These are phyloP conservation scores for Clitocybe nebularis DNA, from an alignment of 1,284 basidiomycete genomes.

Conservation along the genomic window DNA sequence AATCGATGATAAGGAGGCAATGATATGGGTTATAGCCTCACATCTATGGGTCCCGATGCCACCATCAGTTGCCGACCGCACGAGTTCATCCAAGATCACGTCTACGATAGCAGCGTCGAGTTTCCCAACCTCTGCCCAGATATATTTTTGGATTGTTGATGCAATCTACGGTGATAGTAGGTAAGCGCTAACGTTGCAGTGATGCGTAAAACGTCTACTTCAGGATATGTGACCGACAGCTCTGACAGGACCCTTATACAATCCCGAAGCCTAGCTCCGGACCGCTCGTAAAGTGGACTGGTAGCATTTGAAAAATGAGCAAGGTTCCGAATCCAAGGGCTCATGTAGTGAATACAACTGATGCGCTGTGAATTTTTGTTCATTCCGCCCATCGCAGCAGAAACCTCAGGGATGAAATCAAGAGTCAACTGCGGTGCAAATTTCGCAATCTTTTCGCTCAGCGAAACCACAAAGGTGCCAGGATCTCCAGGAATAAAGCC, in stretches of 20 bases:
- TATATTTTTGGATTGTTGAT: slow-evolving; percentile 61
- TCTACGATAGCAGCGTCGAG: slow-evolving; percentile 67
- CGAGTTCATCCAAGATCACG: slow-evolving; percentile 72
- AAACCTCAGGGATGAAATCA: slow-evolving; percentile 84
- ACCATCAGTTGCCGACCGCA: slow-evolving; percentile 77
- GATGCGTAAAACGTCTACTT: slow-evolving; percentile 42
- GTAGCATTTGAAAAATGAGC: slow-evolving; percentile 69
- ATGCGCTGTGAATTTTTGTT: slow-evolving; percentile 61
- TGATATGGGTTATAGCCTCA: slow-evolving; percentile 72
- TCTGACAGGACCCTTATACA: slow-evolving; percentile 75
- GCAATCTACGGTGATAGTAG: slow-evolving; percentile 54
- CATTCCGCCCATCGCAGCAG: slow-evolving; percentile 63
- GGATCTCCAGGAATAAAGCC: slow-evolving; percentile 74
- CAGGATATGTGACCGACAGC: slow-evolving; percentile 65
- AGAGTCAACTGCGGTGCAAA: slow-evolving; percentile 79
- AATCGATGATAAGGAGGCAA: slow-evolving; percentile 73
- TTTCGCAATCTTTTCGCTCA: slow-evolving; percentile 71
- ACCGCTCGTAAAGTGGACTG: slow-evolving; percentile 60
- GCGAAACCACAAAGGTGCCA: slow-evolving; percentile 54
- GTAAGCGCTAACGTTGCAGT: too few species aligned
- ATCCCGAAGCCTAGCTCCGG: slow-evolving; percentile 70
- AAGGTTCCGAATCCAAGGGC: slow-evolving; percentile 84
- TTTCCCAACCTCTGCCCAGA: slow-evolving; percentile 75
- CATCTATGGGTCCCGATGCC: slow-evolving; percentile 73
- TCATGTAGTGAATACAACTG: slow-evolving; percentile 75